Conservation (phyloP, 108 stramenopile species). For the Skeletonema tropicum region DNA sequence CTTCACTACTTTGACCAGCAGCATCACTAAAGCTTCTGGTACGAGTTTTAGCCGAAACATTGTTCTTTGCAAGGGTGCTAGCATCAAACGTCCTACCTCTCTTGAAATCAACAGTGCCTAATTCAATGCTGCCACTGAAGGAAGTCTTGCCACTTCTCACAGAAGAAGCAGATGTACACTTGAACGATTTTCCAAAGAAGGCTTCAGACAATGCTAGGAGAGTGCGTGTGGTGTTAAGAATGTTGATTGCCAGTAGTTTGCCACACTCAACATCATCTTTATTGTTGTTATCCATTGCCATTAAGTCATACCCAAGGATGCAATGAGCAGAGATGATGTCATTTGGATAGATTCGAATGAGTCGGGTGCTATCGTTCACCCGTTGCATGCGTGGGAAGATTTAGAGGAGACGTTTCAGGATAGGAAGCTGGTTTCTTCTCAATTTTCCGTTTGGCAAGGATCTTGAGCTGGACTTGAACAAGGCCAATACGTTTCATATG, state of each 20-base stretch:
- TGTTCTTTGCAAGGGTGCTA: background rate
- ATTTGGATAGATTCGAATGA: constrained; percentile 52
- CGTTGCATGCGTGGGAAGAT: constrained; percentile 58
- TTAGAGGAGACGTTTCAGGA: constrained; percentile 22
- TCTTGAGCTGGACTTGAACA: constrained; percentile 38
- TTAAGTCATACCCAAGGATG: constrained; percentile 39
- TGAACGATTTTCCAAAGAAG: background rate
- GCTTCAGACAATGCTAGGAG: constrained; percentile 12
- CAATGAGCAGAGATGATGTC: constrained; percentile 36
- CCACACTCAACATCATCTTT: too few relatives aligned
- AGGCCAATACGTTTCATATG: constrained; percentile 49
- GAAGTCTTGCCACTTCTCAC: background rate
- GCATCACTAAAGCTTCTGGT: background rate
- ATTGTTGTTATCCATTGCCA: too few relatives aligned
- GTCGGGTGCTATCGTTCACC: constrained; percentile 46
- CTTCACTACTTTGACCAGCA: background rate
- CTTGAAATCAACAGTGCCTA: background rate
- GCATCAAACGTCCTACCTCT: background rate
- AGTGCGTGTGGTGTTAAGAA: too few relatives aligned
- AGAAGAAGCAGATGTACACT: background rate
- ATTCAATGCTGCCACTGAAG: background rate
- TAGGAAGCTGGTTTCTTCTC: constrained; percentile 15
- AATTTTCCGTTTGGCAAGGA: constrained; percentile 36
- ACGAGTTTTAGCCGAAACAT: background rate
- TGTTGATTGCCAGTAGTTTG: too few relatives aligned